phyloP scores from a whole-genome alignment of 176 grass and related monocot species.

The Rhynchospora breviuscula region DNA sequence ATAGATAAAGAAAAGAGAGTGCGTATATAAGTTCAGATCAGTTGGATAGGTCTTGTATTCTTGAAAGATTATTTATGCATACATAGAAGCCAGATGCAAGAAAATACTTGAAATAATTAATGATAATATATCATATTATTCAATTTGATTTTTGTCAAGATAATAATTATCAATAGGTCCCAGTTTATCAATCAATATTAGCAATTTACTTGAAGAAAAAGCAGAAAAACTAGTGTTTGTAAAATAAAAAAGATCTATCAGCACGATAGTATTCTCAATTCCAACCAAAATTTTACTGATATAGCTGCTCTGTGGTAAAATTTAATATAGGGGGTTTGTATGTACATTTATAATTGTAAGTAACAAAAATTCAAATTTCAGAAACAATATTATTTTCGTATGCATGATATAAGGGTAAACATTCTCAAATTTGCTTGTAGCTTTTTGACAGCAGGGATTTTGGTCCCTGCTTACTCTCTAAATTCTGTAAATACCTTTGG shows the following conservation, averaged over 20 bases:
- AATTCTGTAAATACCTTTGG: too few relatives aligned
- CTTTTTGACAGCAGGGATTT: too few relatives aligned
- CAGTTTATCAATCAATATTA: background rate
- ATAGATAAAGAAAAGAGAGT: background rate
- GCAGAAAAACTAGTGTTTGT: background rate
- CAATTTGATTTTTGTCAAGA: background rate
- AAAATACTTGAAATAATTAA: background rate
- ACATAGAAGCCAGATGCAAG: background rate
- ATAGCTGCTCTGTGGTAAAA: background rate
- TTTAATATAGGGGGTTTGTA: background rate
- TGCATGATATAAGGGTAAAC: too few relatives aligned
- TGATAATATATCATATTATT: background rate
- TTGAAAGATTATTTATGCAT: background rate
- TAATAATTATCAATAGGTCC: background rate
- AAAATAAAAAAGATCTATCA: background rate
- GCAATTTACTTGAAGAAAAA: background rate
- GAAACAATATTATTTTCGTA: too few relatives aligned
- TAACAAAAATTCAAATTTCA: too few relatives aligned
- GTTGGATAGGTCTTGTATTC: background rate
- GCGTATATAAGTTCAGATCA: background rate
- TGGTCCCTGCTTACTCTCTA: too few relatives aligned
- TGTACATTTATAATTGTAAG: background rate
- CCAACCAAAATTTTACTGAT: background rate
- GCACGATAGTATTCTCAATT: background rate
- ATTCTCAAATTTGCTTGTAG: too few relatives aligned